Conservation (phyloP, 768 basidiomycete genomes). For the Lactifluus subvellereus region DNA sequence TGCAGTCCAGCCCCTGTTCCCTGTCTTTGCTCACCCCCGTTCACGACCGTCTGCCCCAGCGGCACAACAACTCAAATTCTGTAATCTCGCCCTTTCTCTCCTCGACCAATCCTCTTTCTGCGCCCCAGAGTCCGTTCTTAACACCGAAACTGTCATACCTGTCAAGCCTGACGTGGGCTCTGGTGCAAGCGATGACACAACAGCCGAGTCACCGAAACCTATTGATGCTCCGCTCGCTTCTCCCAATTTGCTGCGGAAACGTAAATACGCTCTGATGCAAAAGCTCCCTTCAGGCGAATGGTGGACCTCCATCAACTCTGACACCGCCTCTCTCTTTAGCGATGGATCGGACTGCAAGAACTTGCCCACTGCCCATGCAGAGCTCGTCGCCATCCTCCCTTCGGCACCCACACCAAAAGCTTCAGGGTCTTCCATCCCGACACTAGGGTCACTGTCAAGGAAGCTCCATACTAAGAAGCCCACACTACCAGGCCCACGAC, state of each 20-base stretch:
- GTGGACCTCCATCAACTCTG: constrained; percentile 68
- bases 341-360: constrained; percentile 42
- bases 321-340: constrained; percentile 31
- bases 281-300: constrained; percentile 70
- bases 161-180: constrained; percentile 23
- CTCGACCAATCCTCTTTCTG: constrained; percentile 62
- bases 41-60: constrained; percentile 58
- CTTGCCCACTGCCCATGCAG: constrained; percentile 60
- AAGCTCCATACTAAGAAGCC: constrained; percentile 38
- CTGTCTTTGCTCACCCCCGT: constrained; percentile 61
- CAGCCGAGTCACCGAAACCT: constrained; percentile 29
- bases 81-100: constrained; percentile 63
- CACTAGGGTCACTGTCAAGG: constrained; percentile 53
- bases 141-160: constrained; percentile 41
- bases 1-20: constrained; percentile 62
- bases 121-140: constrained; percentile 40
- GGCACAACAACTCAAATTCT: constrained; percentile 67
- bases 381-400: constrained; percentile 70
- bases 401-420: constrained; percentile 38
- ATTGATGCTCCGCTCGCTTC: constrained; percentile 30
- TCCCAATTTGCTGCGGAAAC: constrained; percentile 28
- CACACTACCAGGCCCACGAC: constrained; percentile 44
- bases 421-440: constrained; percentile 33
- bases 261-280: constrained; percentile 73
- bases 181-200: constrained; percentile 19